Percentiles rank a stretch among this genome's conserved stretches.
Conservation (phyloP, 2,329 filamentous ascomycete genomes). For the Hortaea werneckii region DNA sequence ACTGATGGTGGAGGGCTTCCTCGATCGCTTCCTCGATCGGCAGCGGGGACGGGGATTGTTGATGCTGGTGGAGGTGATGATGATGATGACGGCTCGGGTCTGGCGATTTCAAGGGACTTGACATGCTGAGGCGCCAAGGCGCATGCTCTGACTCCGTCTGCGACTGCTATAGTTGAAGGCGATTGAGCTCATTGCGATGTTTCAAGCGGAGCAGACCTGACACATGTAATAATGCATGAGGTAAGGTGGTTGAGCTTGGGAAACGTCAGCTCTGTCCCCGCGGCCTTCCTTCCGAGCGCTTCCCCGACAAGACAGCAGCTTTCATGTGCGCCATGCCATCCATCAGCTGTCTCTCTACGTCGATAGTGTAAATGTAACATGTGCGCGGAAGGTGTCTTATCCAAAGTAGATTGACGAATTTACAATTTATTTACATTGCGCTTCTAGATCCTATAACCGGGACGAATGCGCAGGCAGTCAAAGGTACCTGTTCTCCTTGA, state of each 20-base stretch:
- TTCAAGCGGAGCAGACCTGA: neutral
- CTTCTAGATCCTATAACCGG: neutral
- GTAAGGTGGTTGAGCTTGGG: neutral
- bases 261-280: neutral
- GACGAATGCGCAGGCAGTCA: neutral
- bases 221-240: neutral
- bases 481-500: constrained; percentile 56
- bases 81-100: neutral
- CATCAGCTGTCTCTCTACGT: too few species aligned
- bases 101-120: constrained; percentile 3
- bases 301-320: neutral
- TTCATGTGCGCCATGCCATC: neutral
- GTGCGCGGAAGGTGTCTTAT: too few species aligned
- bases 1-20: constrained; percentile 4
- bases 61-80: neutral
- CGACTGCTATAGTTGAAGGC: neutral
- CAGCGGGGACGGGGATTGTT: neutral
- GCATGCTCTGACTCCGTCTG: neutral
- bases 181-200: neutral
- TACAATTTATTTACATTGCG: neutral
- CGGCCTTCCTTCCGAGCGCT: neutral
- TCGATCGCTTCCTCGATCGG: constrained; percentile 10
- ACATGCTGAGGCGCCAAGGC: constrained; percentile 7
- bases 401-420: too few species aligned
- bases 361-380: too few species aligned